phyloP scores from a whole-genome alignment of 2,329 filamentous ascomycete species.

The Laburnicola sp. region DNA sequence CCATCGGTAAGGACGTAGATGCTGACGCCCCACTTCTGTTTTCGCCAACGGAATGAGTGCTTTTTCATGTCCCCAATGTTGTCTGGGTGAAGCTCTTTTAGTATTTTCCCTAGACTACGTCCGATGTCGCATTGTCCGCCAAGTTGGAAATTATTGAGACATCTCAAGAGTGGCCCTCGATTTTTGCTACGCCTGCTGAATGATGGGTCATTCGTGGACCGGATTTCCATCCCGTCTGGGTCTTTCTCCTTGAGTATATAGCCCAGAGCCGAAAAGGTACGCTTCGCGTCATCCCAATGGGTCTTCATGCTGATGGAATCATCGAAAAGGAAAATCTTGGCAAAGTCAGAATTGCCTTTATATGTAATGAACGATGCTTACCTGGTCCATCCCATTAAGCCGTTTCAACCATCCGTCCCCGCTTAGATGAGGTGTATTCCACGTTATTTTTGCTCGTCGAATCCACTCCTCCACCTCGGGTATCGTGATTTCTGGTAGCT shows the following conservation, averaged over 20 bases:
- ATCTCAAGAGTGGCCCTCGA: slow-evolving; percentile 3
- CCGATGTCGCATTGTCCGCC: slow-evolving; percentile 9
- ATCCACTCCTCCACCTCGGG: too few species aligned
- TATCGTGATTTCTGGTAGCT: too few species aligned
- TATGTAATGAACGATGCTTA: background rate
- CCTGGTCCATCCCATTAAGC: slow-evolving; percentile 19
- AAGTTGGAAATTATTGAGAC: background rate
- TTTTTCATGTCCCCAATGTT: background rate
- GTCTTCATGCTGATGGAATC: slow-evolving; percentile 16
- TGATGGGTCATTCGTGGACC: slow-evolving; percentile 14
- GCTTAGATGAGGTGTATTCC: too few species aligned
- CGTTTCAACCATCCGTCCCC: slow-evolving; percentile 18
- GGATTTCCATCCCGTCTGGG: slow-evolving; percentile 23
- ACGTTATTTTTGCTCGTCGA: too few species aligned
- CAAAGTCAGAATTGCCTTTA: background rate
- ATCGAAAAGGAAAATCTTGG: slow-evolving; percentile 24
- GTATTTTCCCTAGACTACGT: background rate
- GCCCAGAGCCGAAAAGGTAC: slow-evolving; percentile 12
- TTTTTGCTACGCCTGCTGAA: background rate
- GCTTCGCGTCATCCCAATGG: slow-evolving; percentile 8
- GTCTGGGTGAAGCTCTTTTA: slow-evolving; percentile 4
- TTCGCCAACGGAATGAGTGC: background rate
- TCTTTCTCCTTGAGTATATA: slow-evolving; percentile 22
- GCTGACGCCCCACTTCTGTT: slow-evolving; percentile 7
- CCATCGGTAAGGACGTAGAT: slow-evolving; percentile 27